A percentile compares a stretch with the other conserved stretches of the same genome.
Conservation (phyloP, 1,284 basidiomycete genomes). For the Mycena citricolor region DNA sequence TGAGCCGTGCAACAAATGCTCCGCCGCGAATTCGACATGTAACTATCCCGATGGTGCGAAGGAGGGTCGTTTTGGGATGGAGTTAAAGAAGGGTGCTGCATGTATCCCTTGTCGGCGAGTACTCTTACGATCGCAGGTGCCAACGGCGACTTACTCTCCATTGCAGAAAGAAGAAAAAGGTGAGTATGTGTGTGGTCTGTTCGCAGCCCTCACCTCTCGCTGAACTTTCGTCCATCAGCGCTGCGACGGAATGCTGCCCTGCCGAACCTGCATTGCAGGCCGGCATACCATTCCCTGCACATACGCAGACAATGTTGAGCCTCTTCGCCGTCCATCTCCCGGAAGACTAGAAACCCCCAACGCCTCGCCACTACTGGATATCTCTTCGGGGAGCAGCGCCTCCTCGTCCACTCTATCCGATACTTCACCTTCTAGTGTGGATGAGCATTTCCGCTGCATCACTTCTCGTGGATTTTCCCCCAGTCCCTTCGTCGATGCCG, state of each 20-base stretch:
- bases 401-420: neutral
- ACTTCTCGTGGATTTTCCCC: neutral
- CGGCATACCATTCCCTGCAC: slow-evolving; percentile 9
- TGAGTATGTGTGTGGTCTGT: neutral
- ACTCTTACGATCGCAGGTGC: neutral
- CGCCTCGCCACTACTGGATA: neutral
- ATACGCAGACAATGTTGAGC: slow-evolving; percentile 6
- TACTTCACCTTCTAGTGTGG: neutral
- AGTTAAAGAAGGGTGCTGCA: slow-evolving; percentile 13
- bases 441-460: neutral
- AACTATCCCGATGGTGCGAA: slow-evolving; percentile 3
- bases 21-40: neutral
- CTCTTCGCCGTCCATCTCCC: neutral
- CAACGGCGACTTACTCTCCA: neutral
- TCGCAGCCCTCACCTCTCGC: neutral
- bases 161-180: slow-evolving; percentile 19
- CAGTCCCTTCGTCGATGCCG: neutral
- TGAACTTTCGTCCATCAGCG: neutral
- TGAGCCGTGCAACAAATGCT: slow-evolving; percentile 9
- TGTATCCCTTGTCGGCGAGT: slow-evolving; percentile 19
- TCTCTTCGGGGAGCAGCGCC: neutral
- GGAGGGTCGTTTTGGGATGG: neutral
- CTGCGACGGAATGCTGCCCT: slow-evolving; percentile 15
- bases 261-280: slow-evolving; percentile 9
- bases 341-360: neutral